Conservation (phyloP, 768 basidiomycete species). For the Boletus barrowsii region DNA sequence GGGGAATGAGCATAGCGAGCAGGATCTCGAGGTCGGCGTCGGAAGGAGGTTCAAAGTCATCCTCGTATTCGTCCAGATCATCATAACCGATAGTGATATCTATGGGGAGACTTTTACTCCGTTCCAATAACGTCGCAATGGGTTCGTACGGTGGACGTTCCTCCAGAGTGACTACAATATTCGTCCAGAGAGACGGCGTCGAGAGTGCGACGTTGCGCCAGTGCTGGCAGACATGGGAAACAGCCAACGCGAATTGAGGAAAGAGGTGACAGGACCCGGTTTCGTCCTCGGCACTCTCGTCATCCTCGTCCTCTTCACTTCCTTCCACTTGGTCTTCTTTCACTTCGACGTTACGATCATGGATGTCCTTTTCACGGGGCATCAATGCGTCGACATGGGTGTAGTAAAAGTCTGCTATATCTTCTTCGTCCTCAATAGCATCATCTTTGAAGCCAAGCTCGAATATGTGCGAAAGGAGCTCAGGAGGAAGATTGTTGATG, state of each 20-base stretch:
- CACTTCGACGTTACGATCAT: too few species aligned
- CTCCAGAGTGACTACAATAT: conserved; percentile 25
- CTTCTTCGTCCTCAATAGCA: too few species aligned
- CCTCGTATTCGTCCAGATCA: conserved; percentile 25
- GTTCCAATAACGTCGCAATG: conserved; percentile 44
- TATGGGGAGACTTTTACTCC: conserved; percentile 54
- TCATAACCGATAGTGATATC: conserved; percentile 39
- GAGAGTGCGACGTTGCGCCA: conserved; percentile 56
- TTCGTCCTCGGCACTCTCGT: too few species aligned
- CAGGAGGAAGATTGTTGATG: too few species aligned
- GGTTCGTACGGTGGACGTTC: conserved; percentile 42
- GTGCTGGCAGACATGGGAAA: conserved; percentile 38
- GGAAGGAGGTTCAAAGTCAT: conserved; percentile 6
- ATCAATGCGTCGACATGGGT: too few species aligned
- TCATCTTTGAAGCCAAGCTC: too few species aligned
- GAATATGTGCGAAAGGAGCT: too few species aligned
- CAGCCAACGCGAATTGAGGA: conserved; percentile 11
- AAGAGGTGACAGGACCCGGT: too few species aligned
- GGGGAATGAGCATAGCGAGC: conserved; percentile 44
- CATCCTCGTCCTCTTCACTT: too few species aligned
- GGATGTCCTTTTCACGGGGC: too few species aligned
- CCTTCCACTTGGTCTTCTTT: too few species aligned
- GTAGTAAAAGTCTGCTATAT: too few species aligned
- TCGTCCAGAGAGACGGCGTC: conserved; percentile 58
- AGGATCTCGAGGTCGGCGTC: conserved; percentile 25